Evolutionary conservation across 2,329 filamentous ascomycete genomes (phyloP), one percentile per base, ranked within the genome.

Genomic region (Lojkania enalia): DNA sequence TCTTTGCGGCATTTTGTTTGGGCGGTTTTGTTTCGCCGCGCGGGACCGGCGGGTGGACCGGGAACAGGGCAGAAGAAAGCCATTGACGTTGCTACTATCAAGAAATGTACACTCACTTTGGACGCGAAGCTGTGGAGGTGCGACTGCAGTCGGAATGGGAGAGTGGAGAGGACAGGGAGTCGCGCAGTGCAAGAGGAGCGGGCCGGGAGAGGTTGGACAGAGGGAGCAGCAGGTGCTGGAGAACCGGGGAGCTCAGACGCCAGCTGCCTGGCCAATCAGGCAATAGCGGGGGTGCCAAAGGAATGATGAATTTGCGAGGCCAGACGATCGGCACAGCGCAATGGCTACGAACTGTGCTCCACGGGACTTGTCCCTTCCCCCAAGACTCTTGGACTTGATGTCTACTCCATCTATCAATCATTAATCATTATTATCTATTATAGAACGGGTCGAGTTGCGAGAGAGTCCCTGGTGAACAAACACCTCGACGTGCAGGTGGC

Each of bases 1-100:
- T 38, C 49, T 39, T 52, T 67, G 64, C 65, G 64, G 66, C 55
- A 67, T 67, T 68, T 66, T 61, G 61, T 60, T 61, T 64, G 21
- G 19, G 35, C 15, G 55, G 58, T 46, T 48, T 49, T 47, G 51
- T 46, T 51, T 58, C 45, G 54, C 49, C 49, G 57, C 54, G 44
- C 55, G 60, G 63, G 55, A 57, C 57, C 55, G 55, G 55, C 56
- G 61, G 58, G 52, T 44, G 45, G 49, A 46, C 58, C 57, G 63
- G 62, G 49, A 51, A 42, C 48, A 51, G 52, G 47, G 55, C 52
- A 50, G 42, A 53, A 49, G 47, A n/a, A 54, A 55, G 52, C 54
- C 46, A 55, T 49, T 50, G 54, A 54, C 51, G 41, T 48, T 49
- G 48, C 49, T 32, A 53, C 48, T 47, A 58, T 57, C 37, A 51